Conservation (phyloP, 2,329 filamentous ascomycete species). For the Diplodia scrobiculata region DNA sequence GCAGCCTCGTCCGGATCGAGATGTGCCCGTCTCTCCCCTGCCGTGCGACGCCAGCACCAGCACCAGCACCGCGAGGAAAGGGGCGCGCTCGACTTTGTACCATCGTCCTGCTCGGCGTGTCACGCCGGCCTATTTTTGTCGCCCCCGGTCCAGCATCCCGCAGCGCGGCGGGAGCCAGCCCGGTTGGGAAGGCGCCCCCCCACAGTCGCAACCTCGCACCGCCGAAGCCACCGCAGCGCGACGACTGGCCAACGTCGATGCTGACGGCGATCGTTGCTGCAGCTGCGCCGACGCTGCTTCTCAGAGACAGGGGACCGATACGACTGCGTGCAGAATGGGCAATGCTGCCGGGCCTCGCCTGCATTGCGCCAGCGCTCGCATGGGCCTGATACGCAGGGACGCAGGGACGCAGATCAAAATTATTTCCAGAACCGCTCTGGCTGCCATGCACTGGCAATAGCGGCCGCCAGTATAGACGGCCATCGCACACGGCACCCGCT, state of each 20-base stretch:
- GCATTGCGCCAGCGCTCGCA: conserved; percentile 27
- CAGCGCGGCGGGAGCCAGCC: conserved; percentile 20
- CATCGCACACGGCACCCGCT: conserved; percentile 19
- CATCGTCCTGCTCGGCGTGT: not conserved
- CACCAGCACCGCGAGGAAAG: conserved; percentile 7
- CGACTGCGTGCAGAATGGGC: conserved; percentile 22
- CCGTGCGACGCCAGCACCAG: conserved; percentile 23
- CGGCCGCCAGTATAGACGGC: conserved; percentile 2
- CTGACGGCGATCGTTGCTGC: conserved; percentile 15
- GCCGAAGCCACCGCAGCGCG: not conserved
- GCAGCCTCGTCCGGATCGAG: conserved; percentile 26
- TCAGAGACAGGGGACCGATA: conserved; percentile 22
- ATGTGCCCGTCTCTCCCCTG: conserved; percentile 17
- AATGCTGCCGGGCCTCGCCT: conserved; percentile 21
- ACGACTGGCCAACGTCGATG: conserved; percentile 4
- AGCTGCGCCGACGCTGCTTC: conserved; percentile 15
- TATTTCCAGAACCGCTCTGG: conserved; percentile 13
- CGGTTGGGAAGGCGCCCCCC: conserved; percentile 6
- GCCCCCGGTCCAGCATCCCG: conserved; percentile 14
- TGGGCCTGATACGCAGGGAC: conserved; percentile 28
- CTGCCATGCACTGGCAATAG: not conserved
- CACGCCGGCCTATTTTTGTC: conserved; percentile 16
- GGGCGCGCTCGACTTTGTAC: conserved; percentile 3
- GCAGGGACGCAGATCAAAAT: conserved; percentile 28
- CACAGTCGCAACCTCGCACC: conserved; percentile 19